phyloP scores from a whole-genome alignment of 106 monocot genomes.

The Allium sativum region DNA sequence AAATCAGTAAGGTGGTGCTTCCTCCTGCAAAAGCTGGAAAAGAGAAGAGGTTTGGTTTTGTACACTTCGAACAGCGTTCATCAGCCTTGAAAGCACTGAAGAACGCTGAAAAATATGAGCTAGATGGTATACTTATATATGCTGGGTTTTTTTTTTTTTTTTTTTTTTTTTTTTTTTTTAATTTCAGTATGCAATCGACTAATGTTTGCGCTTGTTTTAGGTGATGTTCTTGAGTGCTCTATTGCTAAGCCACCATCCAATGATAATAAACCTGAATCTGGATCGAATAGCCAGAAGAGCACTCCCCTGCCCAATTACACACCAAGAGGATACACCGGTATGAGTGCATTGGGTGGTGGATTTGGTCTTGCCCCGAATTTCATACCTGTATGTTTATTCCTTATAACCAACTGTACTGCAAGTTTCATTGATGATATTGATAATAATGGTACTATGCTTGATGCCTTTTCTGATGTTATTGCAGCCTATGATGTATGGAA shows the following conservation, averaged over 20 bases:
- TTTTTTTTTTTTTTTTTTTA: too few relatives aligned
- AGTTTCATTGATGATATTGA: not conserved
- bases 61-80: conserved; percentile 78
- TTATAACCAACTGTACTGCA: not conserved
- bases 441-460: conserved; percentile 1
- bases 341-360: conserved; percentile 30
- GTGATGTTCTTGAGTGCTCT: conserved; percentile 78
- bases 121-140: conserved; percentile 46
- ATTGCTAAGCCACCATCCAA: conserved; percentile 76
- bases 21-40: conserved; percentile 82
- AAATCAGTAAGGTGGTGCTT: conserved; percentile 72
- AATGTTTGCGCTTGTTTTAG: conserved; percentile 9
- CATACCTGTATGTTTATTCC: conserved; percentile 32
- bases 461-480: conserved; percentile 23
- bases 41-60: conserved; percentile 83
- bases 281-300: conserved; percentile 30
- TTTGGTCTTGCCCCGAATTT: conserved; percentile 34
- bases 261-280: conserved; percentile 48
- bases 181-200: not conserved
- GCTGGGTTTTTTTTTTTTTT: not conserved
- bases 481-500: conserved; percentile 56
- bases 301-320: conserved; percentile 38
- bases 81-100: conserved; percentile 76
- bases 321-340: conserved; percentile 35
- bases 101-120: conserved; percentile 79